Conservation (phyloP, 1,284 basidiomycete species). For the Schizophyllum amplum region DNA sequence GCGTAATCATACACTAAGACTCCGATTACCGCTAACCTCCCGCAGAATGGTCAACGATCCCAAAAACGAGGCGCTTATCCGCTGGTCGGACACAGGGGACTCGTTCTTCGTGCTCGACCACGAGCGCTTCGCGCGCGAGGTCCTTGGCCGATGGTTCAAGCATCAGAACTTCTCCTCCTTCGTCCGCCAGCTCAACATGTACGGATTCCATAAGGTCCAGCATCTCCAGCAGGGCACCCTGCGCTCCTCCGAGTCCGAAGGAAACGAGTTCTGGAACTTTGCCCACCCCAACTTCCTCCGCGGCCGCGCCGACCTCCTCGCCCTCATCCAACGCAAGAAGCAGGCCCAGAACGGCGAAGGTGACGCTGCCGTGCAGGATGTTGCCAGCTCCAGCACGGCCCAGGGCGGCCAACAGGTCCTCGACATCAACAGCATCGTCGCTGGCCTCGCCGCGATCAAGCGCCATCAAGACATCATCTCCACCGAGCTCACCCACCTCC, state of each 20-base stretch:
- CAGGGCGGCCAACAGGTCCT: constrained; percentile 35
- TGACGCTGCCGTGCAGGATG: constrained; percentile 7
- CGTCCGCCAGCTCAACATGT: constrained; percentile 97
- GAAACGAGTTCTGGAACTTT: constrained; percentile 84
- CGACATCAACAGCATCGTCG: constrained; percentile 72
- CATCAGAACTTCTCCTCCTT: constrained; percentile 93
- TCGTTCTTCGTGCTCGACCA: constrained; percentile 93
- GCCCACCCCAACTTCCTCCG: constrained; percentile 86
- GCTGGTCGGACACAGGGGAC: constrained; percentile 86
- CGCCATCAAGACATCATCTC: constrained; percentile 89
- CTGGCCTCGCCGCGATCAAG: constrained; percentile 83
- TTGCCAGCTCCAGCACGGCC: constrained; percentile 10
- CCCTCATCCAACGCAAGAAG: constrained; percentile 65
- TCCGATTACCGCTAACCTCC: constrained; percentile 1
- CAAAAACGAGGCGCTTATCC: constrained; percentile 75
- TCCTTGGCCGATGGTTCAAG: constrained; percentile 93
- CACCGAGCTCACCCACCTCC: constrained; percentile 81
- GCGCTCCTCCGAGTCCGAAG: constrained; percentile 57
- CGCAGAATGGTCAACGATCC: constrained; percentile 87
- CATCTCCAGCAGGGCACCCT: constrained; percentile 94
- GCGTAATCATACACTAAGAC: constrained; percentile 21
- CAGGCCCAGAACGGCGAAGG: constrained; percentile 21
- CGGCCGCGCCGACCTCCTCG: constrained; percentile 86
- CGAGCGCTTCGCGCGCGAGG: constrained; percentile 86
- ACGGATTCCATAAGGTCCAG: constrained; percentile 93